Base-by-base conservation (phyloP, 768 basidiomycete genomes). In the Calocybe gangraenosa region DNA sequence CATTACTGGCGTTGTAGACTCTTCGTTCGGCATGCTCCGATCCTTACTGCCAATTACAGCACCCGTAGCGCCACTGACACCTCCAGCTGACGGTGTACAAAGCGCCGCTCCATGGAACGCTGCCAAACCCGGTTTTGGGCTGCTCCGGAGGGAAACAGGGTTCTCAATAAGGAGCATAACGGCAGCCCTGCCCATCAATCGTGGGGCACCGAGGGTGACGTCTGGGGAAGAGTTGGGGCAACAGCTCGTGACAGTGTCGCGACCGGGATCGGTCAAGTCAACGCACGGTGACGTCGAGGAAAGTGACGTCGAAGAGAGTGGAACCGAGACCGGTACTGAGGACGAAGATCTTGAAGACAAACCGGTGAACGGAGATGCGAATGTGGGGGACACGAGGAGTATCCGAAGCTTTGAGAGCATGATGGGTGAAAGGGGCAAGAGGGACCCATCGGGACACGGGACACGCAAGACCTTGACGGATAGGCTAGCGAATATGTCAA, bases 361-460 rank as follows among this genome's bases (percentile, higher is more conserved):
- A 5, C 25, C 25, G 1, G 63, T 55, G 6, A 67, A 62, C 3
- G 74, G 72, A n/a, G 70, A 67, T 4, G 65, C 61, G 18, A 69
- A 36, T 58, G 68, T 47, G 53, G 65, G 40, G 60, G 90, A 91
- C 61, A 55, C 79, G 34, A 71, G 84, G 65, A 92, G 90, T 54
- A 87, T 93, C 42, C 69, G 80, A 52, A 93, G 91, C 60, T 92
- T 94, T 57, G 85, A 84, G 69, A 92, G 79, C 52, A 92, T 91
- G 90, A 69, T 91, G 73, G 81, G 73, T 57, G 68, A 70, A 30
- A 65, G 66, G 50, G 52, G 52, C 28, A 52, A 42, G 19, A 44
- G 47, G 35, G 40, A 38, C 11, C 49, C 43, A 7, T 13, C 40
- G 42, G 41, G 49, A 42, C 55, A 42, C 41, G 55, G 46, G 47